Evolutionary conservation across 1,284 basidiomycete genomes (phyloP).

Genomic region (Vanrija sp.): DNA sequence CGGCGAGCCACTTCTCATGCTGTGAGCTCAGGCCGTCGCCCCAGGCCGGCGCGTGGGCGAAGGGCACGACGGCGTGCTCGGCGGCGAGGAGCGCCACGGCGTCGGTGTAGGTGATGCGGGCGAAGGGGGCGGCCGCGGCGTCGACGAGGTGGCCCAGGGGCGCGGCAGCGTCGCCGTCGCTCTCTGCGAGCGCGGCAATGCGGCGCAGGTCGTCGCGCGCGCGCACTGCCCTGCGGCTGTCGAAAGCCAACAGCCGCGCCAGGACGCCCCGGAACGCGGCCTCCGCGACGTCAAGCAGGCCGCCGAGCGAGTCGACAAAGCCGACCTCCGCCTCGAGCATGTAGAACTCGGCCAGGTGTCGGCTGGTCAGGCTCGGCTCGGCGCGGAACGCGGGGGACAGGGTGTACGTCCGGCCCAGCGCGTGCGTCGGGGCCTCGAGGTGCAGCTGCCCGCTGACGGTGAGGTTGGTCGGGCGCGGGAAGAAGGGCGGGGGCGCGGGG

Average conservation of each 20-base stretch:
- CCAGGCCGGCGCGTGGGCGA: slow-evolving; percentile 63
- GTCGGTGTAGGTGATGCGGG: slow-evolving; percentile 73
- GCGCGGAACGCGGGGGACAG: slow-evolving; percentile 90
- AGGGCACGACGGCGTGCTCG: slow-evolving; percentile 47
- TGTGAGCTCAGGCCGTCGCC: slow-evolving; percentile 74
- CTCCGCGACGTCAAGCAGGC: slow-evolving; percentile 71
- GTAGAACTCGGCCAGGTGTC: slow-evolving; percentile 98
- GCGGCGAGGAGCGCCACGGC: slow-evolving; percentile 63
- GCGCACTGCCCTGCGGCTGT: slow-evolving; percentile 14
- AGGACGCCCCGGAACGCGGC: slow-evolving; percentile 47
- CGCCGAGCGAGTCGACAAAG: slow-evolving; percentile 53
- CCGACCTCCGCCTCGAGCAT: slow-evolving; percentile 95
- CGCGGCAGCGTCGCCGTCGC: neutral
- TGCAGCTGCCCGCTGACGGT: slow-evolving; percentile 95
- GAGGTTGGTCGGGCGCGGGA: slow-evolving; percentile 63
- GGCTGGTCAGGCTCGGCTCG: slow-evolving; percentile 76
- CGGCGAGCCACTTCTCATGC: slow-evolving; percentile 87
- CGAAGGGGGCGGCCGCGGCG: slow-evolving; percentile 30
- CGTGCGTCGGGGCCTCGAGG: slow-evolving; percentile 77
- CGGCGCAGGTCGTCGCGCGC: slow-evolving; percentile 26
- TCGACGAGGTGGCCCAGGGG: slow-evolving; percentile 22
- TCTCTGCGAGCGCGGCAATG: neutral
- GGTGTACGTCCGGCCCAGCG: slow-evolving; percentile 80
- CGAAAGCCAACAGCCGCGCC: slow-evolving; percentile 15
- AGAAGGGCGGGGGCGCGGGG: slow-evolving; percentile 29